Conservation (phyloP, 306 rosid species). For the Prunus mongolica region DNA sequence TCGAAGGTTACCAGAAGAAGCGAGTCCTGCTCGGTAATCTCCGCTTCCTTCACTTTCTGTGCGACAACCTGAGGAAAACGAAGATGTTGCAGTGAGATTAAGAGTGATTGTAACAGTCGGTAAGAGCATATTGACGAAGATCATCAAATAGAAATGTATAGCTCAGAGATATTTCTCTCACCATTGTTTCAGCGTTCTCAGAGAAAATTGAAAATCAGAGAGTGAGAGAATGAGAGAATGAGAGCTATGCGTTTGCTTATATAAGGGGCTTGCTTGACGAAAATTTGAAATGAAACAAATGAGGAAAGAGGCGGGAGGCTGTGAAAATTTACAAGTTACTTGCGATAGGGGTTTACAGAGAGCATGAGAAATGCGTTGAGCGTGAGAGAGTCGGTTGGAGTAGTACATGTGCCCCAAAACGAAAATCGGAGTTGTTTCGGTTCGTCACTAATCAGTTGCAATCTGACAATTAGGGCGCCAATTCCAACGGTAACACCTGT, state of each 20-base stretch:
- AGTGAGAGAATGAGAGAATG: not conserved
- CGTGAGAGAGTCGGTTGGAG: not conserved
- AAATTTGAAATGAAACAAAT: slow-evolving; percentile 22
- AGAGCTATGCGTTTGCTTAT: slow-evolving; percentile 1
- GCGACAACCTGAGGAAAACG: slow-evolving; percentile 67
- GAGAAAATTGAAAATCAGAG: slow-evolving; percentile 3
- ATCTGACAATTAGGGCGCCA: not conserved
- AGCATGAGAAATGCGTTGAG: slow-evolving; percentile 3
- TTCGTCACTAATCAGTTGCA: not conserved
- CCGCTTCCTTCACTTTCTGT: slow-evolving; percentile 82
- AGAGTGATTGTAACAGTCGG: not conserved
- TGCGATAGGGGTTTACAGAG: not conserved
- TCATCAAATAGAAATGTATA: slow-evolving; percentile 4
- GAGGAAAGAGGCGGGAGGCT: slow-evolving; percentile 40
- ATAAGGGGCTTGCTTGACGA: not conserved
- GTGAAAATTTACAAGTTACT: slow-evolving; percentile 21
- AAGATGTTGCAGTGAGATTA: slow-evolving; percentile 3
- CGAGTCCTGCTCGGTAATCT: slow-evolving; percentile 91
- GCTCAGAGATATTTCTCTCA: slow-evolving; percentile 21
- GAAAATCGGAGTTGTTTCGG: not conserved
- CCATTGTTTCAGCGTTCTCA: slow-evolving; percentile 41
- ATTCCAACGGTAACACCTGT: not conserved
- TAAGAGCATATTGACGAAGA: slow-evolving; percentile 18
- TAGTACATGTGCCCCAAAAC: not conserved
- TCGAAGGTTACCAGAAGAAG: slow-evolving; percentile 77